Conservation (phyloP, 2,329 filamentous ascomycete genomes). For the Verticillium longisporum region DNA sequence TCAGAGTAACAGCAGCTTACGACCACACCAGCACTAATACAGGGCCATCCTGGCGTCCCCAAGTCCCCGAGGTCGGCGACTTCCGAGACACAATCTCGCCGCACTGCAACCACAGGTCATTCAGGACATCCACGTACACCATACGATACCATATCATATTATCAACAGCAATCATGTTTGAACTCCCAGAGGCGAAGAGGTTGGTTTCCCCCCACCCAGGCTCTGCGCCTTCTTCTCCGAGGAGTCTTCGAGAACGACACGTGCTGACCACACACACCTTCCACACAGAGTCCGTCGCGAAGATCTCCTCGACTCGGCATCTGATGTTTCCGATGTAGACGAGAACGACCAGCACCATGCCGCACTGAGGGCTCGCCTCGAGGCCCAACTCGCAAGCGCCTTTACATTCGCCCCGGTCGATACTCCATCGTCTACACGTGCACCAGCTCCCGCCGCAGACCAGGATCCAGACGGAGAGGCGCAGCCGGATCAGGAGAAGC, state of each 20-base stretch:
- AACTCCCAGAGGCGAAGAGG: constrained; percentile 46
- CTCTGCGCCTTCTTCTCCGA: not conserved
- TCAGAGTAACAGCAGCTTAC: not conserved
- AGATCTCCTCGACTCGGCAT: constrained; percentile 37
- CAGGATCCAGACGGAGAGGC: constrained; percentile 10
- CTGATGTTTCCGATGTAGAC: constrained; percentile 17
- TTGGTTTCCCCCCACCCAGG: constrained; percentile 18
- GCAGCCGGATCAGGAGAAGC: constrained; percentile 16
- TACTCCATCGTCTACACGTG: constrained; percentile 4
- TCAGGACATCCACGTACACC: not conserved
- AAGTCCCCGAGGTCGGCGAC: not conserved
- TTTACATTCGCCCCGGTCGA: constrained; percentile 30
- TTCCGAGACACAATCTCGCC: not conserved
- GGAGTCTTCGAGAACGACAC: not conserved
- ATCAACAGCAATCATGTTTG: constrained; percentile 37
- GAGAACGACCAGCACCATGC: constrained; percentile 25
- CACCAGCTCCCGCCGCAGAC: constrained; percentile 3
- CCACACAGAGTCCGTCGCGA: constrained; percentile 44
- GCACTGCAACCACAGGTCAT: not conserved
- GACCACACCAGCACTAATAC: too few relatives aligned
- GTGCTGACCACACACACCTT: not conserved
- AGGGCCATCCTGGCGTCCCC: not conserved
- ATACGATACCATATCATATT: not conserved
- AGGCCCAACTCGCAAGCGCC: constrained; percentile 39
- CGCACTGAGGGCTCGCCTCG: constrained; percentile 35